Conservation (phyloP, 192 early-diverging fungal genomes). For the Gryganskiella cystojenkinii region DNA sequence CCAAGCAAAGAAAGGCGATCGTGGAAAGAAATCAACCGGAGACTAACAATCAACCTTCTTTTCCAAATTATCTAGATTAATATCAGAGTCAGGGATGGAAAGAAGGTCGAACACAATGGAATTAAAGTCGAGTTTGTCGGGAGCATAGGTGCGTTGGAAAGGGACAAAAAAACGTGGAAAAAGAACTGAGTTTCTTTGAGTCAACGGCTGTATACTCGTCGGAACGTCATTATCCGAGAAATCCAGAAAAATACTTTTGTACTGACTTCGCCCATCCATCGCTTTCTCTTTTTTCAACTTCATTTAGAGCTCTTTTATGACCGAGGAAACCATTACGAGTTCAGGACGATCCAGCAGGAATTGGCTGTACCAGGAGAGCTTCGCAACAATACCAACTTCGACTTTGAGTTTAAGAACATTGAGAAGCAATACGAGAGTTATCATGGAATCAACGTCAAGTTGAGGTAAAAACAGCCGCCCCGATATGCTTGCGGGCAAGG, state of each 20-base stretch:
- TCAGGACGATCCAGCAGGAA: slow-evolving; percentile 93
- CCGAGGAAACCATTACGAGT: slow-evolving; percentile 95
- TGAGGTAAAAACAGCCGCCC: slow-evolving; percentile 66
- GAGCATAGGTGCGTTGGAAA: slow-evolving; percentile 81
- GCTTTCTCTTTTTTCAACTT: not conserved
- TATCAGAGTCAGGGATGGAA: slow-evolving; percentile 86
- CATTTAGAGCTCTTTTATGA: slow-evolving; percentile 93
- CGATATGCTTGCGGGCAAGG: not conserved
- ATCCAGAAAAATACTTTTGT: not conserved
- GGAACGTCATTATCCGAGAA: not conserved
- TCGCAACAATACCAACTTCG: slow-evolving; percentile 79
- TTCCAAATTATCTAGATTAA: slow-evolving; percentile 67
- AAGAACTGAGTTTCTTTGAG: not conserved
- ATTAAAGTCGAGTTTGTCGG: slow-evolving; percentile 99
- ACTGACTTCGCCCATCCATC: not conserved
- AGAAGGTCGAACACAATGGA: slow-evolving; percentile 96
- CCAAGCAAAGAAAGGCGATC: not conserved
- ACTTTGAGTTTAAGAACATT: slow-evolving; percentile 99
- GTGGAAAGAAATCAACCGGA: not conserved
- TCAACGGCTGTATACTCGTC: too few species aligned
- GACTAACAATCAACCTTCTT: not conserved
- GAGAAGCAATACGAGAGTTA: slow-evolving; percentile 99
- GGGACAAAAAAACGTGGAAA: too few species aligned
- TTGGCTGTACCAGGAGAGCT: slow-evolving; percentile 95
- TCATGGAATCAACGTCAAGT: slow-evolving; percentile 97